Percentiles rank a stretch among this genome's conserved stretches.
These are phyloP conservation scores for Chamaecyparis obtusa DNA, from an alignment of 75 land plant species.

Conservation along the genomic window DNA sequence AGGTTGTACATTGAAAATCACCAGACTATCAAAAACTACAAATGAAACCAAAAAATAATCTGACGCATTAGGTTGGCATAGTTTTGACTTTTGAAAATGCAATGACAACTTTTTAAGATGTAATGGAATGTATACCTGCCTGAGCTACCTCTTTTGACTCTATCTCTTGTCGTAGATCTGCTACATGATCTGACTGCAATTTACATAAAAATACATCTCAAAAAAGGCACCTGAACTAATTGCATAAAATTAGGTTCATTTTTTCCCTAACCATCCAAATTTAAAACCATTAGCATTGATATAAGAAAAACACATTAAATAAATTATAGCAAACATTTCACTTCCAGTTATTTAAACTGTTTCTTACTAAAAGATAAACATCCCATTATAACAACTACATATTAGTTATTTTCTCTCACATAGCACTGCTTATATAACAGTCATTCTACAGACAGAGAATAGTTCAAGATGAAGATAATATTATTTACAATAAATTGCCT, in stretches of 20 bases:
- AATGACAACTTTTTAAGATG: not conserved
- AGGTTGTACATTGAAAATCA: not conserved
- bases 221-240: not conserved
- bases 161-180: not conserved
- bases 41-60: not conserved
- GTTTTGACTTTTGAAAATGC: not conserved
- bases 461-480: not conserved
- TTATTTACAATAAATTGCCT: not conserved
- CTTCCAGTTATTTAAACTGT: not conserved
- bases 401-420: not conserved
- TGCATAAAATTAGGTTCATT: not conserved
- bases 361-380: not conserved
- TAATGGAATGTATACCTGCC: slow-evolving; percentile 13
- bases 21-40: not conserved
- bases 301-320: not conserved
- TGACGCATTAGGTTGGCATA: not conserved
- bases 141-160: slow-evolving; percentile 10
- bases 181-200: slow-evolving; percentile 7
- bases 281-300: not conserved
- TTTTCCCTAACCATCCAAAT: not conserved
- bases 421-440: not conserved
- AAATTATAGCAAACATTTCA: not conserved
- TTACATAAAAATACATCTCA: not conserved
- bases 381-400: not conserved
- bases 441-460: not conserved